A percentile compares a stretch with the other conserved stretches of the same genome.
These are phyloP conservation scores for Berkeleyomyces basicola DNA, from an alignment of 2,329 filamentous ascomycete genomes.

Conservation along the genomic window DNA sequence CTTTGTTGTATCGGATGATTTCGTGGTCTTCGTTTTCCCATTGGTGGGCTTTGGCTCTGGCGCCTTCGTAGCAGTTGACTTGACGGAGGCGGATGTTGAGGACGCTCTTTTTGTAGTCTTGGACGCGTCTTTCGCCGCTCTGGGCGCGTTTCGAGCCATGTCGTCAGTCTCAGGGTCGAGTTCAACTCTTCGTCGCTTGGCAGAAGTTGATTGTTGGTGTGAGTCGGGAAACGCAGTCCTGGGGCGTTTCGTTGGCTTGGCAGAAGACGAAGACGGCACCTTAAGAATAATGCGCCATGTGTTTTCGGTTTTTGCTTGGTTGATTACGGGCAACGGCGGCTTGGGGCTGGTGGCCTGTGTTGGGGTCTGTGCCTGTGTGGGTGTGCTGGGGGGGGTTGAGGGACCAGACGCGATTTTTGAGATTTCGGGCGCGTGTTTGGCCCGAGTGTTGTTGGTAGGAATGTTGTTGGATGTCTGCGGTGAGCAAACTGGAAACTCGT, in stretches of 20 bases:
- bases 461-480: background rate
- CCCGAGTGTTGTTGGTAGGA: background rate
- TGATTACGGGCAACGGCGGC: background rate
- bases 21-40: background rate
- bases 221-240: conserved; percentile 9
- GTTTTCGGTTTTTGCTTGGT: conserved; percentile 6
- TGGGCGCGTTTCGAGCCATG: conserved; percentile 17
- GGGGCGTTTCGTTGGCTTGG: conserved; percentile 3
- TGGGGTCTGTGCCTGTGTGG: background rate
- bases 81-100: too few relatives aligned
- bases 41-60: background rate
- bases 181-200: conserved; percentile 8
- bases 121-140: conserved; percentile 34
- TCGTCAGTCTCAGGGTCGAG: background rate
- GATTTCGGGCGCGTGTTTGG: background rate
- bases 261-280: background rate
- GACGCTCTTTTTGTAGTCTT: conserved; percentile 50
- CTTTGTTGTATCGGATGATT: background rate
- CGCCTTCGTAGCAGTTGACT: conserved; percentile 23
- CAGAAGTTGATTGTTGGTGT: background rate
- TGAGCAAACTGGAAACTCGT: background rate
- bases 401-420: background rate
- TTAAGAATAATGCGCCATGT: conserved; percentile 7
- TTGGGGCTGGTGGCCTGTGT: background rate
- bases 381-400: background rate